Conservation (phyloP, 108 stramenopile species). For the Aurantiochytrium sp. region DNA sequence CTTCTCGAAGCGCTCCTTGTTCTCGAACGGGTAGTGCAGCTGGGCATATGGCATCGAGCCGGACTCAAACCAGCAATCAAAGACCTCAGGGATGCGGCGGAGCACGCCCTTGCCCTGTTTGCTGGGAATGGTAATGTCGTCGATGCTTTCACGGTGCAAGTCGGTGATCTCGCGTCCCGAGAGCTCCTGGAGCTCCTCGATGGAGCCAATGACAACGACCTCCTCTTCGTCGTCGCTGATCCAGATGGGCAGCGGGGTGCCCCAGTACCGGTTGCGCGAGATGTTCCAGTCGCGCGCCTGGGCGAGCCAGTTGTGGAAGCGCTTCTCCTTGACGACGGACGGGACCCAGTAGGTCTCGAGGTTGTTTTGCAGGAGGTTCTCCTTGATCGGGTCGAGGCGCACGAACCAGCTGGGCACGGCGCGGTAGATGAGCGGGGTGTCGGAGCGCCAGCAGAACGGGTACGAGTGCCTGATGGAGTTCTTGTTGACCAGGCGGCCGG, state of each 20-base stretch:
- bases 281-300: constrained; percentile 99
- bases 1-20: constrained; percentile 87
- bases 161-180: constrained; percentile 72
- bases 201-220: constrained; percentile 85
- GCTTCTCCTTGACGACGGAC: constrained; percentile 76
- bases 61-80: constrained; percentile 99
- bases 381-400: constrained; percentile 89
- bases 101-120: constrained; percentile 82
- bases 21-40: constrained; percentile 98
- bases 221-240: constrained; percentile 83
- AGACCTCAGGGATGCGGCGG: constrained; percentile 91
- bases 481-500: constrained; percentile 83
- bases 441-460: constrained; percentile 98
- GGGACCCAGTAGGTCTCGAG: constrained; percentile 94
- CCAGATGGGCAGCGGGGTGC: constrained; percentile 99
- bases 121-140: constrained; percentile 88
- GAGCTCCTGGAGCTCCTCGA: constrained; percentile 83
- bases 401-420: constrained; percentile 99
- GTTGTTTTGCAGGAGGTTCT: constrained; percentile 89
- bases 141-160: constrained; percentile 90
- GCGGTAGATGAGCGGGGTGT: constrained; percentile 99
- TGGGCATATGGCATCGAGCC: constrained; percentile 99
- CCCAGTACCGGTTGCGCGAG: constrained; percentile 97
- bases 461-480: constrained; percentile 87
- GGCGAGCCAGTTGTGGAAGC: constrained; percentile 97